Evolutionary conservation across 331 rosid species (phyloP), one percentile per base, ranked within the genome.

Genomic region (Dryas integrifolia): DNA sequence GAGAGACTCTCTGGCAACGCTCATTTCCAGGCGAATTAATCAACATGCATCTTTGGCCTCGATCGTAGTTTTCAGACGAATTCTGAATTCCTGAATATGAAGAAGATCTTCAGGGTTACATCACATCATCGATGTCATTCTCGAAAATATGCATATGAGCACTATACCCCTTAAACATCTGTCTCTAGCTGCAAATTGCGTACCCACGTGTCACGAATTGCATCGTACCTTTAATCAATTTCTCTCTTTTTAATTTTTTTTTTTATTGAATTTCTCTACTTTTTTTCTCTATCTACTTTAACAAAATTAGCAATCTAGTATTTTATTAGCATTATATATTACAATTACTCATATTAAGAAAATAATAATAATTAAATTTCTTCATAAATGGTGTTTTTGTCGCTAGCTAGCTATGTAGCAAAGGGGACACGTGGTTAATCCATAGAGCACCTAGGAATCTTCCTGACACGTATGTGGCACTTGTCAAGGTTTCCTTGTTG

Each of bases 1-100:
- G n/a, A 16, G 55, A 72, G 65, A 58, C 73, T 71, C 77, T 79
- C 58, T 5, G n/a, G 30, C 68, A 9, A 43, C 71, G 13, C 26
- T 47, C 9, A 46, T 72, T 66, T 9, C 14, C 3, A 47, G 70
- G 38, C 48, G 53, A 61, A 77, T 56, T 70, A 7, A 69, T 44
- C 7, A 15, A 46, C 86, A 86, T 78, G 82, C 85, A 73, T 82
- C 8, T 66, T 53, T 52, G 41, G 58, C 21, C 61, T 79, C 57
- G 13, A 40, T 79, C 57, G n/a, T 35, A 77, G 73, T 80, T 70
- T 76, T 65, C 68, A 44, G 45, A 69, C 64, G 45, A 12, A 18
- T 51, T 40, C 6, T 11, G 38, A 45, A 16, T 69, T 67, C 58
- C 61, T 51, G 35, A 30, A 30, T 1, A 62, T 62, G 7, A 40